Evolutionary conservation across 2,329 filamentous ascomycete genomes (phyloP).

Genomic region (Ophiostoma populinum): DNA sequence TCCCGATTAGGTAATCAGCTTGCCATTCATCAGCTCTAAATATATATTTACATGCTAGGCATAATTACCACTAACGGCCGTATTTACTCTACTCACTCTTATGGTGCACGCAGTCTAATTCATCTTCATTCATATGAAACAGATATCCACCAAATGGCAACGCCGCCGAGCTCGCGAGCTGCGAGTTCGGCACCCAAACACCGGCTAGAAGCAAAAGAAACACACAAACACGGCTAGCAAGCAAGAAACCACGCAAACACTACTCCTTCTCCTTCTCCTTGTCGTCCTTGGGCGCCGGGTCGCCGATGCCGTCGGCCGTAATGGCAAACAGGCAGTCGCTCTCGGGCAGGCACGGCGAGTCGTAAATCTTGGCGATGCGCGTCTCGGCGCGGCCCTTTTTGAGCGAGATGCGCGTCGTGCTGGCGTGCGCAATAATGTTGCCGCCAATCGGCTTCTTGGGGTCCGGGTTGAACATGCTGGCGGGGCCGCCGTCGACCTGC

Average conservation of each 20-base stretch:
- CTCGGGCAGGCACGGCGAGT: slow-evolving; percentile 91
- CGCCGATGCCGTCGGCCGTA: slow-evolving; percentile 89
- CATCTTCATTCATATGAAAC: too few species aligned
- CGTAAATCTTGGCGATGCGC: slow-evolving; percentile 96
- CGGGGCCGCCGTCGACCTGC: slow-evolving; percentile 90
- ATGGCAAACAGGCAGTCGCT: slow-evolving; percentile 96
- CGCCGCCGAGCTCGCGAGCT: too few species aligned
- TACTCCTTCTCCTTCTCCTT: slow-evolving; percentile 32
- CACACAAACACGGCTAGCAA: neutral
- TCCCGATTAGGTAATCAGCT: too few species aligned
- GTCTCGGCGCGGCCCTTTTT: slow-evolving; percentile 95
- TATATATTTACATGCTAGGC: too few species aligned
- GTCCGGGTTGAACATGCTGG: slow-evolving; percentile 97
- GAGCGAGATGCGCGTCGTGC: slow-evolving; percentile 81
- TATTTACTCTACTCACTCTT: too few species aligned
- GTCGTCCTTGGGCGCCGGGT: slow-evolving; percentile 92
- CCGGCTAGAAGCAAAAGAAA: too few species aligned
- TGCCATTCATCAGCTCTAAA: too few species aligned
- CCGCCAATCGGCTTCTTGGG: slow-evolving; percentile 98
- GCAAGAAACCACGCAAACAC: neutral
- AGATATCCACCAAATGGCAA: too few species aligned
- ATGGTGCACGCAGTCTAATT: too few species aligned
- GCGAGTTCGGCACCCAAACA: too few species aligned
- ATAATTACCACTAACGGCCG: too few species aligned
- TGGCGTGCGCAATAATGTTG: slow-evolving; percentile 96